Percentiles rank a stretch among this genome's conserved stretches.
phyloP scores from a whole-genome alignment of 257 asterid species.

The Rhazya stricta region DNA sequence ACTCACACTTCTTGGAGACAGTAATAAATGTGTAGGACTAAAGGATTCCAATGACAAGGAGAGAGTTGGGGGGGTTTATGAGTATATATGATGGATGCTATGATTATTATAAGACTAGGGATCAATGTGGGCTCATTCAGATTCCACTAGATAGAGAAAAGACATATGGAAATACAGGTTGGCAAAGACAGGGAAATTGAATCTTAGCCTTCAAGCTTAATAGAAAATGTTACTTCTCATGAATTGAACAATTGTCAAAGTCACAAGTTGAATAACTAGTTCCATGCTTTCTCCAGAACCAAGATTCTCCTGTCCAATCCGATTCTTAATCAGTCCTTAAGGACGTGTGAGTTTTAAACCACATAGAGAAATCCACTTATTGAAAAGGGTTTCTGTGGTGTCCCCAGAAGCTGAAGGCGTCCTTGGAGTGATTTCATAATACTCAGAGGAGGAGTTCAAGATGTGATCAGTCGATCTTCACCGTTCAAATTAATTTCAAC shows the following conservation, averaged over 20 bases:
- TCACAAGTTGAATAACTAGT: background rate
- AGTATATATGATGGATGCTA: slow-evolving; percentile 12
- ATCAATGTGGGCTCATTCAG: slow-evolving; percentile 19
- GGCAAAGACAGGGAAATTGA: slow-evolving; percentile 8
- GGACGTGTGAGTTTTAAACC: too few species aligned
- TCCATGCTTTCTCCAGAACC: too few species aligned
- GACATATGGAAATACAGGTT: slow-evolving; percentile 17
- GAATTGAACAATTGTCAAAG: slow-evolving; percentile 15
- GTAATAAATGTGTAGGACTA: background rate
- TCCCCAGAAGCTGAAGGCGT: too few species aligned
- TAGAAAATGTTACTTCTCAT: background rate
- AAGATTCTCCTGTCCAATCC: too few species aligned
- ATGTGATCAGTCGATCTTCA: too few species aligned
- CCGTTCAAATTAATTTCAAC: too few species aligned
- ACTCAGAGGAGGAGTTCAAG: too few species aligned
- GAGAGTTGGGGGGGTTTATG: slow-evolving; percentile 2
- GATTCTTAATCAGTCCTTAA: too few species aligned
- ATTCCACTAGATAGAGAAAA: slow-evolving; percentile 6
- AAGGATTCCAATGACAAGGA: slow-evolving; percentile 2
- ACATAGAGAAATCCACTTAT: too few species aligned
- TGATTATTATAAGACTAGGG: slow-evolving; percentile 20
- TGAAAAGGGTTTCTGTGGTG: too few species aligned
- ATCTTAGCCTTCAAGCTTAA: background rate
- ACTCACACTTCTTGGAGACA: slow-evolving; percentile 21
- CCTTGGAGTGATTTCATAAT: too few species aligned